Percentiles rank a stretch among this genome's conserved stretches.
phyloP scores from a whole-genome alignment of 1,284 basidiomycete genomes.

The Marasmius fiardii region DNA sequence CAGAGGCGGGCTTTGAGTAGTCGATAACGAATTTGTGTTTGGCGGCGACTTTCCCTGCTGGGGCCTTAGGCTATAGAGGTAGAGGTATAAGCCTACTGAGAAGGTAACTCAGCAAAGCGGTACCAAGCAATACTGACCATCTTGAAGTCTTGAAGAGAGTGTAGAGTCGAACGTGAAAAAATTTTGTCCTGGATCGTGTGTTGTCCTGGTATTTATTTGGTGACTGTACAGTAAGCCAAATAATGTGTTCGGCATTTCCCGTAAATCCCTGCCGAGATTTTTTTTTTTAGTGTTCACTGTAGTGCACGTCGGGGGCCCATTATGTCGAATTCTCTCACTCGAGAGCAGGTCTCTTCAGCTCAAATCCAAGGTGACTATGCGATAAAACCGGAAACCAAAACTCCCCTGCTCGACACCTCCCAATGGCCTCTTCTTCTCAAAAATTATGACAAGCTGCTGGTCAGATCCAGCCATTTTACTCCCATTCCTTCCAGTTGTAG shows the following conservation, averaged over 20 bases:
- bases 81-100: constrained; percentile 82
- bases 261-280: constrained; percentile 3
- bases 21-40: constrained; percentile 95
- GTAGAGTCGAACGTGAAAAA: constrained; percentile 5
- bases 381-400: constrained; percentile 76
- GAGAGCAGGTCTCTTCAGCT: constrained; percentile 66
- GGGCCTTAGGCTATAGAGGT: constrained; percentile 58
- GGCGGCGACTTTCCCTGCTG: constrained; percentile 66
- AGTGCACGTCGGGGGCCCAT: constrained; percentile 14
- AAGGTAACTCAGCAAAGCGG: constrained; percentile 88
- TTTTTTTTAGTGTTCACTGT: constrained; percentile 9
- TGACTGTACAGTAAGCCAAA: constrained; percentile 13
- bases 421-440: constrained; percentile 98
- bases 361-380: constrained; percentile 76
- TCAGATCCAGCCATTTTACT: constrained; percentile 96
- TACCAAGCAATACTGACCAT: constrained; percentile 68
- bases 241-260: not conserved
- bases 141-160: constrained; percentile 32
- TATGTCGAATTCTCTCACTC: constrained; percentile 55
- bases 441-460: constrained; percentile 96
- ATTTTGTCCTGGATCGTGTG: constrained; percentile 4
- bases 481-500: constrained; percentile 91
- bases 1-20: constrained; percentile 89
- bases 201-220: not conserved
- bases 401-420: constrained; percentile 88